Evolutionary conservation across 1,139 yeast genomes (phyloP).

Genomic region (Eremothecium sinecaudum): DNA sequence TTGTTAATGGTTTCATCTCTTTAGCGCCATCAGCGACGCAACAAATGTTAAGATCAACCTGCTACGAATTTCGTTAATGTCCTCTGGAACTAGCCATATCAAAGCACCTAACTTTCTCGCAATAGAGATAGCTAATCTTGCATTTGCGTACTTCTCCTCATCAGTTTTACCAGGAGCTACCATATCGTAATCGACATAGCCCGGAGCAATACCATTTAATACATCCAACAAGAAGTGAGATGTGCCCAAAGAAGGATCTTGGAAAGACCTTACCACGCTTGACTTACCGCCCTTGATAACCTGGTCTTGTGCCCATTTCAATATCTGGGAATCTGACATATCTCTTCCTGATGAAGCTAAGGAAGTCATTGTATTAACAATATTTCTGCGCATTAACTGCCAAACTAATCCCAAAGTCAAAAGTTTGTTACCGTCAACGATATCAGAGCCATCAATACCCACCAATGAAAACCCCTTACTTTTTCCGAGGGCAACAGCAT

Average conservation of each 20-base stretch:
- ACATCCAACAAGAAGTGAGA: constrained; percentile 84
- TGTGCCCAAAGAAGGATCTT: constrained; percentile 64
- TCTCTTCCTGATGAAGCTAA: constrained; percentile 66
- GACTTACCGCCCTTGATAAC: constrained; percentile 77
- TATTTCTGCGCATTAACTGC: constrained; percentile 98
- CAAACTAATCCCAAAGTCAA: constrained; percentile 92
- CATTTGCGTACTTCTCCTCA: constrained; percentile 86
- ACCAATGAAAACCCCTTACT: constrained; percentile 86
- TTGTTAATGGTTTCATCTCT: constrained; percentile 17
- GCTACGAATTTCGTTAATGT: constrained; percentile 89
- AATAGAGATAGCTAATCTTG: constrained; percentile 92
- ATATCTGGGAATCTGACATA: constrained; percentile 72
- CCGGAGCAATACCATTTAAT: constrained; percentile 88
- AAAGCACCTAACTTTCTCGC: constrained; percentile 97
- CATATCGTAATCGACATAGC: constrained; percentile 90
- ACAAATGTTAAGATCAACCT: constrained; percentile 89
- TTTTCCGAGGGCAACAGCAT: constrained; percentile 93
- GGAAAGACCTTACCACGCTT: constrained; percentile 66
- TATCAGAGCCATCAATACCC: constrained; percentile 97
- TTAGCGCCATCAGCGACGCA: constrained; percentile 81
- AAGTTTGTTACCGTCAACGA: constrained; percentile 85
- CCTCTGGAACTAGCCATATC: constrained; percentile 99
- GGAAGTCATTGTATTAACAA: constrained; percentile 68
- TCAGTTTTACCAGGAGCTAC: constrained; percentile 71
- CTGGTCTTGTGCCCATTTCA: constrained; percentile 88